These are phyloP conservation scores for Zea luxurians DNA, from an alignment of 176 grass and related monocot genomes.

Conservation along the genomic window DNA sequence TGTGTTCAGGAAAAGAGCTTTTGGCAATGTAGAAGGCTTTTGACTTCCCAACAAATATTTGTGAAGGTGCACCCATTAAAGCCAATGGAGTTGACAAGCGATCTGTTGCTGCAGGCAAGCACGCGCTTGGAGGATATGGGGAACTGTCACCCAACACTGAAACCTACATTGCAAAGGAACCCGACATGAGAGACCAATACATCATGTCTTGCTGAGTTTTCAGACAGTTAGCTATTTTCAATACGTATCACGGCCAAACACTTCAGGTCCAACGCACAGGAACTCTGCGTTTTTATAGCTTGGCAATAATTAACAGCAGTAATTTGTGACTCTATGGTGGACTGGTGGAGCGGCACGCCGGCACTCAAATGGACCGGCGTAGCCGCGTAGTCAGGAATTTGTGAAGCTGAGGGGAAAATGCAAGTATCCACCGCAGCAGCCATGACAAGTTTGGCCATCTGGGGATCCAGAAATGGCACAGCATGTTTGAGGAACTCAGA, in stretches of 20 bases:
- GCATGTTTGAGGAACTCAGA: neutral
- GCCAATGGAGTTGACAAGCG: neutral
- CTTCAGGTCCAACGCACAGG: neutral
- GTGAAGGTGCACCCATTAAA: constrained; percentile 20
- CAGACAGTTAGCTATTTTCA: neutral
- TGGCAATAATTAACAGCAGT: neutral
- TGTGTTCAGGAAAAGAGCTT: neutral
- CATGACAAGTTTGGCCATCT: neutral
- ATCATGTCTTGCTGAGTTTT: neutral
- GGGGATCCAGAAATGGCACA: neutral
- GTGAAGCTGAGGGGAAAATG: neutral
- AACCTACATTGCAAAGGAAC: constrained; percentile 54
- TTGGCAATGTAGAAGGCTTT: constrained; percentile 16
- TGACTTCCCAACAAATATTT: neutral
- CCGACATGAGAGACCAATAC: constrained; percentile 16
- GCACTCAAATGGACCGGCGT: too few relatives aligned
- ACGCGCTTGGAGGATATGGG: neutral
- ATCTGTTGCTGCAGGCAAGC: neutral
- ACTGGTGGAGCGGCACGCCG: neutral
- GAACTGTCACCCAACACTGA: constrained; percentile 10
- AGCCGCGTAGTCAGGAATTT: neutral
- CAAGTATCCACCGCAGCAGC: neutral
- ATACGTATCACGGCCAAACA: neutral
- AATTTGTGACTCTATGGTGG: neutral
- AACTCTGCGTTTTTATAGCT: neutral